A percentile compares a stretch with the other conserved stretches of the same genome.
phyloP scores from a whole-genome alignment of 2,329 filamentous ascomycete genomes.

The Conoideocrella luteorostrata region DNA sequence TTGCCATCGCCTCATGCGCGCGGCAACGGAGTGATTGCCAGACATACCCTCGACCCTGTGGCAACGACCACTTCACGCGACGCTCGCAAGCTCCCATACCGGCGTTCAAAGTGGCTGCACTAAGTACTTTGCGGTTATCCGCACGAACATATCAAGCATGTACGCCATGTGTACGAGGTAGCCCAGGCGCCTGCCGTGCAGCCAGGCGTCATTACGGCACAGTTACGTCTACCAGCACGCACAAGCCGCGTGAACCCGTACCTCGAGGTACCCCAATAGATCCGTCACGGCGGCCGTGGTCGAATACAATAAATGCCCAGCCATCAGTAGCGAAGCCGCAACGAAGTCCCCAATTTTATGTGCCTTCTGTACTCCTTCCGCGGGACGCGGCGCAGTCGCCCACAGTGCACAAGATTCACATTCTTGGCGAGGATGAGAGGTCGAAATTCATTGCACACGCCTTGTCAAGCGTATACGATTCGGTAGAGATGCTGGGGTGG shows the following conservation, averaged over 20 bases:
- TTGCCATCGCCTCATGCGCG: background rate
- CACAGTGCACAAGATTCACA: conserved; percentile 33
- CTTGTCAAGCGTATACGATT: conserved; percentile 34
- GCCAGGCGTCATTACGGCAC: conserved; percentile 28
- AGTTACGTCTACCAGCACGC: conserved; percentile 17
- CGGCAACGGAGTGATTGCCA: background rate
- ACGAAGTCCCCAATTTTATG: conserved; percentile 20
- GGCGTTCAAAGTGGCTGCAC: conserved; percentile 27
- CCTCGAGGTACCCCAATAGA: conserved; percentile 14
- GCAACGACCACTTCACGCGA: background rate
- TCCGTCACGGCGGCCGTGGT: conserved; percentile 17
- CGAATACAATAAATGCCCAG: conserved; percentile 13
- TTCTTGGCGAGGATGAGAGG: conserved; percentile 34
- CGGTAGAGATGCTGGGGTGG: conserved; percentile 29
- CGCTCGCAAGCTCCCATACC: conserved; percentile 7
- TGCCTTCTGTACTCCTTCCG: conserved; percentile 30
- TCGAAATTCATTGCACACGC: conserved; percentile 36
- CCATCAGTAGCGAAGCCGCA: conserved; percentile 3
- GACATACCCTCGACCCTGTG: background rate
- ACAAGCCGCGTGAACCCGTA: conserved; percentile 16
- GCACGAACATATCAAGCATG: conserved; percentile 33
- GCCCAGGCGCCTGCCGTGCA: conserved; percentile 28
- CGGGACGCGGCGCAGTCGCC: conserved; percentile 24
- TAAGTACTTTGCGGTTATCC: conserved; percentile 36
- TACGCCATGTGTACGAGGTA: conserved; percentile 35